phyloP scores from a whole-genome alignment of 805 yeast genomes.

The Yarrowia osloensis region DNA sequence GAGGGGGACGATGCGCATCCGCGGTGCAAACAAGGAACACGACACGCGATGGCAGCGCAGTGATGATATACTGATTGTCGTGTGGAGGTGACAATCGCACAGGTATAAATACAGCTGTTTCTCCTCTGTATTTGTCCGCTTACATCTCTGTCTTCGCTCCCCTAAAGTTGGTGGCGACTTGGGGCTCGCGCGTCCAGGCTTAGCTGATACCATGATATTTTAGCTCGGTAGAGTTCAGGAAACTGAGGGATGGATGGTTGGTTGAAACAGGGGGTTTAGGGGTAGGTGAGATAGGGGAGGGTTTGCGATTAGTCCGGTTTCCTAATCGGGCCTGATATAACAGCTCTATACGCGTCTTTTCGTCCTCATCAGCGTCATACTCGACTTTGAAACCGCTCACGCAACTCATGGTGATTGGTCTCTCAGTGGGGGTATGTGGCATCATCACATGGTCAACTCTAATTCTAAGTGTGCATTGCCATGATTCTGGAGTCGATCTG shows the following conservation, averaged over 20 bases:
- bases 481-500: background rate
- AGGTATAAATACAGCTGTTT: background rate
- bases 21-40: background rate
- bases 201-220: background rate
- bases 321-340: background rate
- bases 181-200: background rate
- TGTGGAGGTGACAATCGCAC: background rate
- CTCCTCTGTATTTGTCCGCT: background rate
- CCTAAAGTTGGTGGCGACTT: background rate
- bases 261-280: constrained; percentile 12
- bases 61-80: background rate
- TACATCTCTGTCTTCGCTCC: background rate
- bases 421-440: background rate
- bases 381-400: background rate
- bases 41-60: background rate
- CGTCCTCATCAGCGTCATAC: background rate
- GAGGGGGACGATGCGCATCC: background rate
- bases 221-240: constrained; percentile 1
- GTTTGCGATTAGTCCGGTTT: background rate
- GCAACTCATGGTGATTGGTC: background rate
- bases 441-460: constrained; percentile 21
- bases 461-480: constrained; percentile 2
- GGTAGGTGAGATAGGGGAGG: background rate
- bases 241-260: background rate
- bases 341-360: background rate